These are phyloP conservation scores for Thermomucor indicae-seudaticae DNA, from an alignment of 371 early-diverging fungal species.

Conservation along the genomic window DNA sequence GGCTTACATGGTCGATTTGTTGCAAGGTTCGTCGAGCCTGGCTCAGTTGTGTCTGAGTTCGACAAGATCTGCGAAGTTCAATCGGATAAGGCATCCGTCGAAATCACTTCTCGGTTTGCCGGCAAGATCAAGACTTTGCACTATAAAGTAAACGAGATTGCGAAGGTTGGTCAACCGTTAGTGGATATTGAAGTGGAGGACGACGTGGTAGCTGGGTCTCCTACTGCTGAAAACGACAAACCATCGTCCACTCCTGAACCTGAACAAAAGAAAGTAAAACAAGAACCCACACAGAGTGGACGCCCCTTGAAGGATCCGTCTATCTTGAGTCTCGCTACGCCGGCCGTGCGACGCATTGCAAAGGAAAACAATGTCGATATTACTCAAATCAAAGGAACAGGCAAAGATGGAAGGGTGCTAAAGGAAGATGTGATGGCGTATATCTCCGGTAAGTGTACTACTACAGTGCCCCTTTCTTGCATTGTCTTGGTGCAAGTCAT, in stretches of 20 bases:
- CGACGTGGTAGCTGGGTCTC: conserved; percentile 11
- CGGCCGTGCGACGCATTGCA: conserved; percentile 90
- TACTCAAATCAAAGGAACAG: conserved; percentile 67
- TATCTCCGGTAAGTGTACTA: conserved; percentile 19
- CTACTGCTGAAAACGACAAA: background rate
- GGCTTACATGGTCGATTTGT: background rate
- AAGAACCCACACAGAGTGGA: too few relatives aligned
- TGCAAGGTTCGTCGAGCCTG: conserved; percentile 88
- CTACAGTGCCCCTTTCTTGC: too few relatives aligned
- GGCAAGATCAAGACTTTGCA: conserved; percentile 81
- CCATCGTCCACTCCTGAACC: background rate
- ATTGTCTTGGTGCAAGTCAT: too few relatives aligned
- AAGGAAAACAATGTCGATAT: conserved; percentile 80
- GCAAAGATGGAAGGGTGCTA: conserved; percentile 82
- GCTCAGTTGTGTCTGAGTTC: conserved; percentile 88
- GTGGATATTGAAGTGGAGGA: conserved; percentile 86
- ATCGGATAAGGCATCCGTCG: conserved; percentile 97
- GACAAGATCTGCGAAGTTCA: conserved; percentile 96
- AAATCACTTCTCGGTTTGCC: conserved; percentile 93
- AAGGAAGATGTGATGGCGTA: conserved; percentile 87
- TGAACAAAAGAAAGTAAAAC: background rate
- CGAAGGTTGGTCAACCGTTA: conserved; percentile 89
- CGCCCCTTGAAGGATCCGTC: conserved; percentile 11
- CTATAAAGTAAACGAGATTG: conserved; percentile 86
- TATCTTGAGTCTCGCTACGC: conserved; percentile 63